A percentile compares a stretch with the other conserved stretches of the same genome.
Conservation (phyloP, 192 early-diverging fungal genomes). For the Rhizophagus prolifer region DNA sequence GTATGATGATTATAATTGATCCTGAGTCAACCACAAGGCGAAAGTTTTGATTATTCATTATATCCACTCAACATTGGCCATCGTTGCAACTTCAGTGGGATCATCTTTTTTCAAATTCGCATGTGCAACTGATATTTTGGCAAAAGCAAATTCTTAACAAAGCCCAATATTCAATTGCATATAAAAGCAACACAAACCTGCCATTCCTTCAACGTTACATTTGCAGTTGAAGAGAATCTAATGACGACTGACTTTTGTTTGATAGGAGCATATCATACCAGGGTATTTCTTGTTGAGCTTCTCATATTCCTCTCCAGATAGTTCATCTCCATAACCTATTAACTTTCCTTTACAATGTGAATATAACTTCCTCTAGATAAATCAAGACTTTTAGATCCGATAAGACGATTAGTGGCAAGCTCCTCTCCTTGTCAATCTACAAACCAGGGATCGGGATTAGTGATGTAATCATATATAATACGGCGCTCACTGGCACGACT, state of each 20-base stretch:
- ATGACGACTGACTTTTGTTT: background rate
- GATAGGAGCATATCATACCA: constrained; percentile 2
- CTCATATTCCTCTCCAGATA: background rate
- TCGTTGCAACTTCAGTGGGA: background rate
- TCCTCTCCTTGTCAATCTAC: constrained; percentile 8
- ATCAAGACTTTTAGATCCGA: background rate
- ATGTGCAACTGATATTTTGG: constrained; percentile 15
- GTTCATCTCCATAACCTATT: background rate
- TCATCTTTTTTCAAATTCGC: background rate
- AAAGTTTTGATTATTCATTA: background rate
- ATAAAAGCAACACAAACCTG: constrained; percentile 14
- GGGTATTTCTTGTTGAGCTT: background rate
- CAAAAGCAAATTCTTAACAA: background rate
- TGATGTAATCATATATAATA: background rate
- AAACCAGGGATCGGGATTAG: background rate
- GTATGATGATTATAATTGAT: too few relatives aligned
- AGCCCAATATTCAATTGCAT: background rate
- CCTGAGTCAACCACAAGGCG: background rate
- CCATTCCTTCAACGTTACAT: background rate
- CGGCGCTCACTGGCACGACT: background rate
- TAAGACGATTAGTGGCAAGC: constrained; percentile 1
- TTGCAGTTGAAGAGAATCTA: background rate
- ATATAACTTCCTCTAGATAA: background rate
- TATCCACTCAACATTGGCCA: constrained; percentile 23
- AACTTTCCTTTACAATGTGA: background rate